A percentile compares a stretch with the other conserved stretches of the same genome.
Conservation (phyloP, 129 eudicot species). For the sunflower (Helianthus annuus) region DNA sequence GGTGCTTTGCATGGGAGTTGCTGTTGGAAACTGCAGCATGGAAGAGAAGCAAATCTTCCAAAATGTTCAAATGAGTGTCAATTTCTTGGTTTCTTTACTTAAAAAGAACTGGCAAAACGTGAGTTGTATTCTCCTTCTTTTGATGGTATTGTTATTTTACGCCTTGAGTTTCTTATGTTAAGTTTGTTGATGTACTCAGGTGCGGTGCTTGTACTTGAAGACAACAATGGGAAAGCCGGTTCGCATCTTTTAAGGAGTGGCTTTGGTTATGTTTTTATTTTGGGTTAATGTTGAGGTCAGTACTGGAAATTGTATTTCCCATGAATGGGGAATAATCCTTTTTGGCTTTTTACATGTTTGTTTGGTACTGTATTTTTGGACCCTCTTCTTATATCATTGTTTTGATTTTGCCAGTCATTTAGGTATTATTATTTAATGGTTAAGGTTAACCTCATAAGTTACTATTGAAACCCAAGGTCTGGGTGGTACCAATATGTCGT, state of each 20-base stretch:
- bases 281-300: neutral
- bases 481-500: too few relatives aligned
- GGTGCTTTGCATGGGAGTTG: conserved; percentile 9
- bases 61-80: conserved; percentile 10
- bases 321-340: neutral
- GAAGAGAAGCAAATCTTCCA: conserved; percentile 4
- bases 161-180: neutral
- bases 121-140: neutral
- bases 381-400: neutral
- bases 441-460: too few relatives aligned
- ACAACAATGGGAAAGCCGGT: conserved; percentile 10
- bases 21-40: conserved; percentile 15
- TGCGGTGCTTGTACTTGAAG: conserved; percentile 16
- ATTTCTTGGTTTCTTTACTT: conserved; percentile 2
- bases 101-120: conserved; percentile 10
- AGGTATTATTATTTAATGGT: too few relatives aligned
- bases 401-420: too few relatives aligned
- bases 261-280: neutral
- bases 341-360: conserved; percentile 2
- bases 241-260: neutral
- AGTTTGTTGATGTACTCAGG: neutral
- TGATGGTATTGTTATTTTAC: neutral
- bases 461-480: too few relatives aligned
- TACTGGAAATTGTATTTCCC: neutral
- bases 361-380: neutral